Percentiles rank a stretch among this genome's conserved stretches.
Evolutionary conservation across 306 rosid species (phyloP).

Genomic region (Prunus mume): DNA sequence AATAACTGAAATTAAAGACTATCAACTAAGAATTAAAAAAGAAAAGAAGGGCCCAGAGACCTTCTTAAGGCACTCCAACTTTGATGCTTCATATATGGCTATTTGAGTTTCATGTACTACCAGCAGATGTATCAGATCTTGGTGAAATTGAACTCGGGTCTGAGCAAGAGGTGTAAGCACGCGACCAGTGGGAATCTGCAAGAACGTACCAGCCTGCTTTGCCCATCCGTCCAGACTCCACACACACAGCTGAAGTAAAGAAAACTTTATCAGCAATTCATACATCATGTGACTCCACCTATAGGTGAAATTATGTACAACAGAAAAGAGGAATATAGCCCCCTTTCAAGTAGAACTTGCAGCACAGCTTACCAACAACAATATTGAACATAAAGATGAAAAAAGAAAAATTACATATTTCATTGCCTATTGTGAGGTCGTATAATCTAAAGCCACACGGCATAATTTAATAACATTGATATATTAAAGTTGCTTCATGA

Average conservation of each 20-base stretch:
- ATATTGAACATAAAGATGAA: too few relatives aligned
- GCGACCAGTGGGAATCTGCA: slow-evolving; percentile 14
- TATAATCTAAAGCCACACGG: too few relatives aligned
- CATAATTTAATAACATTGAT: background rate
- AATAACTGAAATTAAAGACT: background rate
- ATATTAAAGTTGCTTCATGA: background rate
- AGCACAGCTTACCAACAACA: background rate
- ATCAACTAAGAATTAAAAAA: background rate
- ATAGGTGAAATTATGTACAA: background rate
- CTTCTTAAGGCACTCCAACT: slow-evolving; percentile 31
- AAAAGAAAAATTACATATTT: too few relatives aligned
- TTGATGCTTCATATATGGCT: slow-evolving; percentile 37
- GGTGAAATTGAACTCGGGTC: slow-evolving; percentile 33
- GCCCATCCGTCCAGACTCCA: slow-evolving; percentile 30
- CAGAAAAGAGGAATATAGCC: background rate
- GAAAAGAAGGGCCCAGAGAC: slow-evolving; percentile 8
- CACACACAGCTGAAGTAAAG: slow-evolving; percentile 26
- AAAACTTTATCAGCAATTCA: background rate
- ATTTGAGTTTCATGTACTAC: slow-evolving; percentile 23
- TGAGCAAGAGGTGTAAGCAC: slow-evolving; percentile 11
- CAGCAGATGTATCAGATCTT: slow-evolving; percentile 26
- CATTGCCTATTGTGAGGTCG: too few relatives aligned
- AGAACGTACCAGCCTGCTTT: slow-evolving; percentile 4
- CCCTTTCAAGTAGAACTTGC: background rate
- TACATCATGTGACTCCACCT: background rate